Evolutionary conservation across 345 rosid species (phyloP).

Genomic region (Rhizophora mangle): DNA sequence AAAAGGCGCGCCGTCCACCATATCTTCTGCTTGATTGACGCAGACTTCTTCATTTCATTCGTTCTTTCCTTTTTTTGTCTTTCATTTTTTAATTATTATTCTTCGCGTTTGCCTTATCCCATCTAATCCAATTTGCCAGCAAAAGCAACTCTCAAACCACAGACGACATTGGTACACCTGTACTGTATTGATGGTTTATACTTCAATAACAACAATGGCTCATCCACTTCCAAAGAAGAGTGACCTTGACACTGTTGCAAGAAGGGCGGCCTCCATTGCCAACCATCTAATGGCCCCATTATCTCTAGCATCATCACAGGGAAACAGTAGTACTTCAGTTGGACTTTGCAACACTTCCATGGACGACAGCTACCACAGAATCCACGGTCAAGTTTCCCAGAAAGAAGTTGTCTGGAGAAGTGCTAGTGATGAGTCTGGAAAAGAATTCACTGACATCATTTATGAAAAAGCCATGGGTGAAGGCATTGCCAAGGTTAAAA

Average conservation of each 20-base stretch:
- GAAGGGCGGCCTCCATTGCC: conserved; percentile 51
- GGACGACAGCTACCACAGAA: conserved; percentile 64
- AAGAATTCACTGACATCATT: conserved; percentile 60
- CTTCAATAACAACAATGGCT: conserved; percentile 15
- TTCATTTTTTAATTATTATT: too few relatives aligned
- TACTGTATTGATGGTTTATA: too few relatives aligned
- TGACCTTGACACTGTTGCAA: conserved; percentile 34
- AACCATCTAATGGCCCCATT: conserved; percentile 42
- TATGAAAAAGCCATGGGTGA: conserved; percentile 84
- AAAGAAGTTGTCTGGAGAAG: conserved; percentile 59
- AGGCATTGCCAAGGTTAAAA: conserved; percentile 75
- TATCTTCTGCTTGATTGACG: too few relatives aligned
- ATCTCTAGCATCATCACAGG: not conserved
- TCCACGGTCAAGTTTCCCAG: conserved; percentile 66
- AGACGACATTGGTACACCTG: too few relatives aligned
- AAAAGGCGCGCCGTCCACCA: too few relatives aligned
- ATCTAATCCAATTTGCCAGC: too few relatives aligned
- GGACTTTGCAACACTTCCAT: conserved; percentile 35
- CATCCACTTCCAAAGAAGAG: conserved; percentile 22
- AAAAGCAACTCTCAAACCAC: too few relatives aligned
- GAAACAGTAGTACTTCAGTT: conserved; percentile 15
- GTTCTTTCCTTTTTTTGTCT: too few relatives aligned
- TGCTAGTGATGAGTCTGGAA: conserved; percentile 37
- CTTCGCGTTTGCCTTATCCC: too few relatives aligned
- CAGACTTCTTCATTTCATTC: too few relatives aligned